phyloP scores from a whole-genome alignment of 495 filamentous ascomycete genomes.

The Penicillium canariense region DNA sequence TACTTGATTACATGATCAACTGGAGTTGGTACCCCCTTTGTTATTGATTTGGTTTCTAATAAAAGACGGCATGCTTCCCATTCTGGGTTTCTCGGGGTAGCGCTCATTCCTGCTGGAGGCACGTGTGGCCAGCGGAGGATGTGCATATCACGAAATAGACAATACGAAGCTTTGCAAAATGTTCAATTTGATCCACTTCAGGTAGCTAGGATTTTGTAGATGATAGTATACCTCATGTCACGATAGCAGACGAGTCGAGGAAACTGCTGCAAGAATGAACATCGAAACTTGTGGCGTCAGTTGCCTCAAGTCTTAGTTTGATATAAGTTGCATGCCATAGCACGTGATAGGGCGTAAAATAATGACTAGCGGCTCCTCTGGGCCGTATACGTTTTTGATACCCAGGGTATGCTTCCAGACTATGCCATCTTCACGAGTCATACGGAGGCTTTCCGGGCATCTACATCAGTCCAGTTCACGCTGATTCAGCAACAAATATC shows the following conservation, averaged over 20 bases:
- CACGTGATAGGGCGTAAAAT: too few relatives aligned
- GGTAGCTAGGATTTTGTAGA: neutral
- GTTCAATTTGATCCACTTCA: neutral
- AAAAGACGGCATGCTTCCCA: conserved; percentile 37
- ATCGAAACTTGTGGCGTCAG: too few relatives aligned
- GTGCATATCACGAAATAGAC: conserved; percentile 31
- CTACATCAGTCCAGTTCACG: neutral
- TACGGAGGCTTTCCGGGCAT: neutral
- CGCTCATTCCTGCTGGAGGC: conserved; percentile 17
- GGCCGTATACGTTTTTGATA: too few relatives aligned
- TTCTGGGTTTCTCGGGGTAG: conserved; percentile 20
- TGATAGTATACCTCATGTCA: too few relatives aligned
- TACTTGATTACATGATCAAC: conserved; percentile 48
- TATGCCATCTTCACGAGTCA: neutral
- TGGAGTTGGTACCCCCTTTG: conserved; percentile 45
- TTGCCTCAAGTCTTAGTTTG: too few relatives aligned
- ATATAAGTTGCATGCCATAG: too few relatives aligned
- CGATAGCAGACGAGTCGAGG: too few relatives aligned
- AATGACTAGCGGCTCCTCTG: too few relatives aligned
- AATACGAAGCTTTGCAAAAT: conserved; percentile 30
- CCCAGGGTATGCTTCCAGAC: neutral
- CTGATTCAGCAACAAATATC: neutral
- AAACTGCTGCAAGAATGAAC: too few relatives aligned
- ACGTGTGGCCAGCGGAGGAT: conserved; percentile 13
- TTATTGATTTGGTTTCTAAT: conserved; percentile 42